These are phyloP conservation scores for Polychaeton citri DNA, from an alignment of 2,329 filamentous ascomycete genomes.

Conservation along the genomic window DNA sequence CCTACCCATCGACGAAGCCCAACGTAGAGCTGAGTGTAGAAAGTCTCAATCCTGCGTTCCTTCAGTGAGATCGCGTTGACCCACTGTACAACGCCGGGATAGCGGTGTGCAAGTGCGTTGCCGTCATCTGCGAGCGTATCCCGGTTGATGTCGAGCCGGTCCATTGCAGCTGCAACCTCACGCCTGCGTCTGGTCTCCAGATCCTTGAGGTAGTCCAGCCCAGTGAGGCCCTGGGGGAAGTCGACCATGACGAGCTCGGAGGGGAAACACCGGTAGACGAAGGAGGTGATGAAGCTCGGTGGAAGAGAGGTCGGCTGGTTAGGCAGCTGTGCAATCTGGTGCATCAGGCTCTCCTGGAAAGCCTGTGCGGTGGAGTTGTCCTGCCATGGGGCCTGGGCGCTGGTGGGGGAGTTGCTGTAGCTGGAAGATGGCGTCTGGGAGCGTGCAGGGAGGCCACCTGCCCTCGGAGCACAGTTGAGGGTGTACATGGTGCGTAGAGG, in stretches of 20 bases:
- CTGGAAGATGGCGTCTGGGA: slow-evolving; percentile 19
- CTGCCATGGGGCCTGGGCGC: slow-evolving; percentile 16
- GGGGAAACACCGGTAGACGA: slow-evolving; percentile 47
- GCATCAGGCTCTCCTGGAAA: slow-evolving; percentile 39
- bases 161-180: slow-evolving; percentile 42
- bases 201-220: slow-evolving; percentile 52
- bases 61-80: slow-evolving; percentile 30
- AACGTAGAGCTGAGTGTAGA: slow-evolving; percentile 50
- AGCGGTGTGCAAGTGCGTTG: slow-evolving; percentile 35
- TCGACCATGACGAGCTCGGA: slow-evolving; percentile 44
- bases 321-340: slow-evolving; percentile 44
- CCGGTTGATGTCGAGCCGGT: slow-evolving; percentile 36
- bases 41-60: slow-evolving; percentile 37
- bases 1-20: slow-evolving; percentile 51
- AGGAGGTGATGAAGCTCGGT: slow-evolving; percentile 48
- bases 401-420: slow-evolving; percentile 24
- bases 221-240: slow-evolving; percentile 52
- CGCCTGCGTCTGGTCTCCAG: slow-evolving; percentile 46
- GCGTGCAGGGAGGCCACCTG: slow-evolving; percentile 22
- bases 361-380: slow-evolving; percentile 23
- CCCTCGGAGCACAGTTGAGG: slow-evolving; percentile 46
- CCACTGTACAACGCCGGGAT: slow-evolving; percentile 44
- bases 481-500: slow-evolving; percentile 56
- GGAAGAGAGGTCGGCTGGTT: slow-evolving; percentile 49
- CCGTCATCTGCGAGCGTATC: slow-evolving; percentile 33